Evolutionary conservation across 2,329 filamentous ascomycete species (phyloP), one percentile per base, ranked within the genome.

Genomic region (Decorospora gaudefroyi): DNA sequence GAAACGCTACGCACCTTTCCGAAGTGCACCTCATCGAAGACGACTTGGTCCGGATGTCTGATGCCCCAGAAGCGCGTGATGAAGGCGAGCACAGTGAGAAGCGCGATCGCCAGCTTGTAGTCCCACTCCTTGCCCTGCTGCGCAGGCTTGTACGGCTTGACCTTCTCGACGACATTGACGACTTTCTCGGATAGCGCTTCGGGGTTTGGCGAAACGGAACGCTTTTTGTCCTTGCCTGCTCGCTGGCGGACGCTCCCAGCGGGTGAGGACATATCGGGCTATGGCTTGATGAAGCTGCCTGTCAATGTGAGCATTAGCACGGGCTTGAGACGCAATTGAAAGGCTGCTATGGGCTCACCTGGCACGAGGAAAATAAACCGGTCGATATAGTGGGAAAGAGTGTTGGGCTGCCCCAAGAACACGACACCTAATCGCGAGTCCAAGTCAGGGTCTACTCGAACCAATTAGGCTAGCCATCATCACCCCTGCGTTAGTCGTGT

Each of bases 11-110:
- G 47, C 78, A 96, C 92, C 87, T 99, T 99, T 76, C 93, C 93
- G 72, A 99, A 99, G 75, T 99, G 93, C 45, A 99, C 93, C 74
- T 99, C 93, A 68, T 99, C 93, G 67, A 99, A 99, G 35, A 99
- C 93, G 42, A 99, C 93, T 76, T 97, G 88, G 67, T 95, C 86
- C 11, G 93, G 93, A 73, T 96, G 91, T 69, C 81, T 89, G 70
- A 99, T 96, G 52, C 90, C 91, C 83, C 88, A 97, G 78, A 99
- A 99, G 51, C 93, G 82, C 33, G 93, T 97, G 51, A 90, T 66
- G 66, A 99, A 97, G 35, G 90, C 92, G 56, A 96, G 75, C 18
- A 83, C 64, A 2, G 92, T 97, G 66, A 96, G 85, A 57, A 96
- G 68, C 21, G 74, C 72, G 47, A 96, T 80, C 50, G 84, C 88